Conservation (phyloP, 225 moss, liverwort and hornwort species). For the Pseudoscleropodium purum region DNA sequence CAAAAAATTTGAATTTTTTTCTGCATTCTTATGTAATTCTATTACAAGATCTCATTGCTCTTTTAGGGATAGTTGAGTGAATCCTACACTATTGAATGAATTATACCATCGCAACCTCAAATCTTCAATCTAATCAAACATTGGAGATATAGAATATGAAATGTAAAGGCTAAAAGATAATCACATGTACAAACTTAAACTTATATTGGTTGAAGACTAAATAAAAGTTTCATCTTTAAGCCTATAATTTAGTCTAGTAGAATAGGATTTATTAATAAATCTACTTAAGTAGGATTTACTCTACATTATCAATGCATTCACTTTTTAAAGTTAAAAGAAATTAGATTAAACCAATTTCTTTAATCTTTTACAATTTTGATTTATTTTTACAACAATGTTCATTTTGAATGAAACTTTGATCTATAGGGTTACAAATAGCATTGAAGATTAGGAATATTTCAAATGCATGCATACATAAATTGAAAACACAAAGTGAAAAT, state of each 20-base stretch:
- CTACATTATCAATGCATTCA: not conserved
- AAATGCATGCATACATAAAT: not conserved
- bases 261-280: not conserved
- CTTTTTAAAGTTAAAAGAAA: not conserved
- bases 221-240: not conserved
- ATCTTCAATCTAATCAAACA: not conserved
- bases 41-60: not conserved
- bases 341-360: not conserved
- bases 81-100: fast-evolving
- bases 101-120: not conserved
- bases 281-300: no score
- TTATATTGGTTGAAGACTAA: not conserved
- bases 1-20: not conserved
- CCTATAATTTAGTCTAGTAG: fast-evolving
- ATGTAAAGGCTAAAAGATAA: not conserved
- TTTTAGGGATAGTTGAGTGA: not conserved
- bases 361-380: not conserved
- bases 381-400: no score
- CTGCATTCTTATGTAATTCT: not conserved
- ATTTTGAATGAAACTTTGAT: not conserved
- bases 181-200: not conserved
- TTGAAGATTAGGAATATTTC: not conserved
- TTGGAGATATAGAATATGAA: not conserved
- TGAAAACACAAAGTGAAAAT: not conserved
- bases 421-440: fast-evolving